phyloP scores from a whole-genome alignment of 495 filamentous ascomycete species.

The Cenococcum geophilum region DNA sequence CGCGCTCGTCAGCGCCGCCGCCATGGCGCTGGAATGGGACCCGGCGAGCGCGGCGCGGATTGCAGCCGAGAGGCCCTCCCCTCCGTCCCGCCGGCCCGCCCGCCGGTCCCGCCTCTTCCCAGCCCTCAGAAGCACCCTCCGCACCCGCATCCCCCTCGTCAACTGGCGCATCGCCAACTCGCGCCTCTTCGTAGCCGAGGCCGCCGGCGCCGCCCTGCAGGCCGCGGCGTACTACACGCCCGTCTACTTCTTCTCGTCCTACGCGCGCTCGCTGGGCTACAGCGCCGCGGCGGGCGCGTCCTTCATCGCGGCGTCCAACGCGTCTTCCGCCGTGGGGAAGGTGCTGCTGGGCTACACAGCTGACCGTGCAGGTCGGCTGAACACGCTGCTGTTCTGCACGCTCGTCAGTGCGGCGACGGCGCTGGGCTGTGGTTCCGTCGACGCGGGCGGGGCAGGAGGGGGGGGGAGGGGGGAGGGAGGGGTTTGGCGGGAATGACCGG shows the following conservation, averaged over 20 bases:
- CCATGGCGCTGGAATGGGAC: conserved; percentile 37
- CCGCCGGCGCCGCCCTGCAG: conserved; percentile 36
- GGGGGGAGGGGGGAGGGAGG: not conserved
- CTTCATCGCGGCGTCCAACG: conserved; percentile 35
- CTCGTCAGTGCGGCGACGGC: conserved; percentile 38
- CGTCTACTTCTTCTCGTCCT: conserved; percentile 41
- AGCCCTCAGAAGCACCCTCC: not conserved
- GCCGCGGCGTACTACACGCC: conserved; percentile 42
- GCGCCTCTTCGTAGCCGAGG: conserved; percentile 38
- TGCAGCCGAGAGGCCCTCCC: conserved; percentile 26
- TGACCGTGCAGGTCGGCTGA: conserved; percentile 37
- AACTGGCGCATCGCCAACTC: conserved; percentile 35
- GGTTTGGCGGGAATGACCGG: not conserved
- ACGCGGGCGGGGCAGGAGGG: conserved; percentile 5
- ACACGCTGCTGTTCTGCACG: conserved; percentile 40
- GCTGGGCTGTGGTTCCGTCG: conserved; percentile 41
- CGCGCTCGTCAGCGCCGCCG: conserved; percentile 27
- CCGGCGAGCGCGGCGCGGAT: conserved; percentile 26
- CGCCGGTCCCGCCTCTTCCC: not conserved
- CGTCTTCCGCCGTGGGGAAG: conserved; percentile 28
- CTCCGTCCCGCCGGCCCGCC: not conserved
- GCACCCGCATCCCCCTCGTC: conserved; percentile 33
- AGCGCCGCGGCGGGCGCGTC: conserved; percentile 35
- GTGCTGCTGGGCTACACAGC: conserved; percentile 31
- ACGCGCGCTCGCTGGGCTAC: conserved; percentile 41